Evolutionary conservation across 805 yeast genomes (phyloP), one percentile per base, ranked within the genome.

Genomic region (Wickerhamomyces xylosicus): DNA sequence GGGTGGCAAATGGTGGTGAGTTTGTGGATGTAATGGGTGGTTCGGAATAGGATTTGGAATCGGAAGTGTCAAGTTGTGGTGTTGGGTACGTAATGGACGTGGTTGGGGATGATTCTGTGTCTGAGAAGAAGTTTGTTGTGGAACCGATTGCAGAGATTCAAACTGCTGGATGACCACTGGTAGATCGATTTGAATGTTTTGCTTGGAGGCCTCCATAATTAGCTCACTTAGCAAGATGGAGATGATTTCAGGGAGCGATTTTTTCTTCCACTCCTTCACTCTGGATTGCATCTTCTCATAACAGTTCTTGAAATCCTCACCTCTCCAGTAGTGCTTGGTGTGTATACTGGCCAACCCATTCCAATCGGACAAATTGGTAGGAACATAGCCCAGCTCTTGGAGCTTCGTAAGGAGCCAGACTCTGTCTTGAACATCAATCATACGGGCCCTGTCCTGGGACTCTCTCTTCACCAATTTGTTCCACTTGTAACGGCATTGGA

Each of bases 401-500:
- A 77, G 45, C 39, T 69, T 63, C 15, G 64, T 61, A 32, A 76
- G 43, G 34, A 76, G 46, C 73, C 79, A 72, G 32, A 66, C 53
- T 42, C 69, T 65, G 34, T 77, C 79, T n/a, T 59, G 61, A 13
- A 56, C 50, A 20, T 62, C 62, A 53, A 75, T 70, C 11, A 59
- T 58, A 36, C 65, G 63, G 11, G 69, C 66, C 41, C 71, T 62
- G 13, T 55, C 57, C 15, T 60, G 48, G 1, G 74, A 71, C 44
- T 79, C 81, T 42, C 82, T 66, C 50, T 76, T 79, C 38, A 78
- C 60, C 5, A 87, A 53, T 60, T 89, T 90, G 54, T 82, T 82
- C 96, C 97, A 90, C 57, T 90, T 90, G 61, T 90, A 90, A 42
- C 97, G 74, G 57, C 97, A 89, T 61, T 90, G 97, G 47, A 90